These are phyloP conservation scores for Chloranthus sessilifolius DNA, from an alignment of 164 flowering plant genomes.

Conservation along the genomic window DNA sequence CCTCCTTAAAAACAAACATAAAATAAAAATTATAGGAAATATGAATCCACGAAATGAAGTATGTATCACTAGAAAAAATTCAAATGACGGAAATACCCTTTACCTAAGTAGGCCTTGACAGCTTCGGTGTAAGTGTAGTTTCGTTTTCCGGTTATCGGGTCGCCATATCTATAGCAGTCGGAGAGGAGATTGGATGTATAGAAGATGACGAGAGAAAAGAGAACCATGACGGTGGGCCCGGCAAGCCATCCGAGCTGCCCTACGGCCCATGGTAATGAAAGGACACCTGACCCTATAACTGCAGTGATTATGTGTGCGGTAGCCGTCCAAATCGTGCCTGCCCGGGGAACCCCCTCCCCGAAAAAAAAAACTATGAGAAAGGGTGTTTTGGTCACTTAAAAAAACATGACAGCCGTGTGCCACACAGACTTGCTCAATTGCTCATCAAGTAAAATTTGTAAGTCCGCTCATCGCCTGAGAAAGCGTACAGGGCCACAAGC, in stretches of 20 bases:
- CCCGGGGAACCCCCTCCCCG: too few relatives aligned
- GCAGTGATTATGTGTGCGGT: slow-evolving; percentile 2
- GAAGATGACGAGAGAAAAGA: not conserved
- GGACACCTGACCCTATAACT: slow-evolving; percentile 3
- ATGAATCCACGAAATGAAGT: not conserved
- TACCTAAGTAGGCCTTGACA: slow-evolving; percentile 1
- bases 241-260: not conserved
- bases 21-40: not conserved
- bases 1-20: not conserved
- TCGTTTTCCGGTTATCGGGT: not conserved
- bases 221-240: not conserved
- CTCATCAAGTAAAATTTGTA: too few relatives aligned
- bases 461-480: too few relatives aligned
- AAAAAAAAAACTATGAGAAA: too few relatives aligned
- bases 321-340: slow-evolving; percentile 8
- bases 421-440: too few relatives aligned
- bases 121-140: slow-evolving; percentile 1
- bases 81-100: not conserved
- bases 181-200: not conserved
- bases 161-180: slow-evolving; percentile 4
- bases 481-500: too few relatives aligned
- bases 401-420: too few relatives aligned
- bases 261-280: not conserved
- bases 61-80: not conserved
- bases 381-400: too few relatives aligned